phyloP scores from a whole-genome alignment of 495 filamentous ascomycete species.

The Cairneyella variabilis region DNA sequence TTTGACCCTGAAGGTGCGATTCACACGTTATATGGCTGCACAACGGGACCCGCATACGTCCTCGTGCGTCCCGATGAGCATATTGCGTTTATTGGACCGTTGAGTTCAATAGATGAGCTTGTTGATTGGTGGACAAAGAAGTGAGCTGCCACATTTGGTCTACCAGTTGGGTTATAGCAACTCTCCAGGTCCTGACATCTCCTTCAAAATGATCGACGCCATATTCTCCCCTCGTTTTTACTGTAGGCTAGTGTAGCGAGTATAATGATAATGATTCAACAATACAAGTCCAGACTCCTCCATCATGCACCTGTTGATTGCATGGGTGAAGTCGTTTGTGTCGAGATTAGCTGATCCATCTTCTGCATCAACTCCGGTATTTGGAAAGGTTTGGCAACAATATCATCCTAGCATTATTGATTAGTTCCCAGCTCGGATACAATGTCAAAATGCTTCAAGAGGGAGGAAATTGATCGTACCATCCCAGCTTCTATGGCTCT shows the following conservation, averaged over 20 bases:
- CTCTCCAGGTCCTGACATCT: no score
- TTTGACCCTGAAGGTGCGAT: constrained; percentile 28
- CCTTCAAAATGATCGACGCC: no score
- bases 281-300: no score
- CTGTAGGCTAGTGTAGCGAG: no score
- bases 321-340: no score
- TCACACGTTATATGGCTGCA: constrained; percentile 34
- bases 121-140: constrained; percentile 17
- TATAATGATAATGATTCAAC: no score
- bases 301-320: no score
- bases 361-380: constrained; percentile 20
- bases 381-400: constrained; percentile 21
- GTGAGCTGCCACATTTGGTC: no score
- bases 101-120: constrained; percentile 29
- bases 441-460: neutral
- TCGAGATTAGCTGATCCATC: constrained; percentile 12
- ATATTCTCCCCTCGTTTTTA: no score
- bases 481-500: constrained; percentile 49
- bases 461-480: constrained; percentile 13
- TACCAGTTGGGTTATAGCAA: no score
- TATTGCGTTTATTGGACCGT: constrained; percentile 33
- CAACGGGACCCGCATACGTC: constrained; percentile 30
- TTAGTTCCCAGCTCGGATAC: no score
- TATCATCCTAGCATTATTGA: constrained; percentile 14
- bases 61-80: constrained; percentile 40